A percentile compares a stretch with the other conserved stretches of the same genome.
Evolutionary conservation across 2,329 filamentous ascomycete species (phyloP).

Genomic region (Elsinoe perseae): DNA sequence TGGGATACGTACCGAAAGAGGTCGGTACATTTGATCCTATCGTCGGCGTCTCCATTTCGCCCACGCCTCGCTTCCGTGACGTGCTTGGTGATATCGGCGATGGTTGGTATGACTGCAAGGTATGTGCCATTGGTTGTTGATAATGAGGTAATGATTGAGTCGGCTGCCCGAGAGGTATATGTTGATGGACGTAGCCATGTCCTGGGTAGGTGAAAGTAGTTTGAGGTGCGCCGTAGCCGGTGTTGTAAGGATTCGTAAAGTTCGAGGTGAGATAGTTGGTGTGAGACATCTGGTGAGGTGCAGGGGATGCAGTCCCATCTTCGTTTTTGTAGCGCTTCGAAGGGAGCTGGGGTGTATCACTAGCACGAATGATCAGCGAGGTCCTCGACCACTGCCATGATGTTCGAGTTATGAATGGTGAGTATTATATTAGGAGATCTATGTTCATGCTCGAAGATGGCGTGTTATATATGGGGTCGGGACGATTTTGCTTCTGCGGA

Average conservation of each 20-base stretch:
- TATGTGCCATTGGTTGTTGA: conserved; percentile 1
- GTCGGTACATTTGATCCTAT: conserved; percentile 8
- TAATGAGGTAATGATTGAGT: conserved; percentile 5
- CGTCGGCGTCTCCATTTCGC: conserved; percentile 13
- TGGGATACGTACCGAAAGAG: neutral
- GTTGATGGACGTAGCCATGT: conserved; percentile 9
- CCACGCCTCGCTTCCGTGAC: conserved; percentile 6
- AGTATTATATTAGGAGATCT: neutral
- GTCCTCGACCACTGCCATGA: neutral
- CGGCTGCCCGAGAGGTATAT: conserved; percentile 4
- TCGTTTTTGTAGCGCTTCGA: conserved; percentile 15
- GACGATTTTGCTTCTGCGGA: conserved; percentile 19
- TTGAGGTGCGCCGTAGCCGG: neutral
- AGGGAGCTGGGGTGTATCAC: conserved; percentile 14
- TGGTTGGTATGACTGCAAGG: conserved; percentile 11
- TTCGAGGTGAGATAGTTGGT: neutral
- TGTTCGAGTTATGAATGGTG: neutral
- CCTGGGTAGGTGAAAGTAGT: neutral
- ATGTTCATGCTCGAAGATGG: neutral
- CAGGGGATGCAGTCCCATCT: conserved; percentile 11
- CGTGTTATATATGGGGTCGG: conserved; percentile 26
- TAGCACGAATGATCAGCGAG: neutral
- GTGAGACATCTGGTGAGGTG: conserved; percentile 13
- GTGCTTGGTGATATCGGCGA: neutral
- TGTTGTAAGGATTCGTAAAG: conserved; percentile 1